phyloP scores from a whole-genome alignment of 352 stramenopile genomes.

The Globisporangium cylindrosporum region DNA sequence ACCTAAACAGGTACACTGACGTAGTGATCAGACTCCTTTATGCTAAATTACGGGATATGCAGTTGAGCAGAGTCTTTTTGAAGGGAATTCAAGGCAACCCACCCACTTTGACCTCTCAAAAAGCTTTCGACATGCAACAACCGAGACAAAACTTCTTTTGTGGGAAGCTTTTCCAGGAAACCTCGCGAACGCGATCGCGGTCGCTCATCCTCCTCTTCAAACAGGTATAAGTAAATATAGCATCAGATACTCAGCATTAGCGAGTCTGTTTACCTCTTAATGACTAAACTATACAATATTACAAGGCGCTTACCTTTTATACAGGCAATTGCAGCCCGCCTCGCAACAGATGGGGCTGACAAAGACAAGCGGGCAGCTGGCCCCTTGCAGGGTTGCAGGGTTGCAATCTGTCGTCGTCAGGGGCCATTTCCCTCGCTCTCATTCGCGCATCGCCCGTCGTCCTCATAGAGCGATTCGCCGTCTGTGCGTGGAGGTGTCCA shows the following conservation, averaged over 20 bases:
- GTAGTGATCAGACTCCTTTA: neutral
- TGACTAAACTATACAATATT: neutral
- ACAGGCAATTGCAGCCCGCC: neutral
- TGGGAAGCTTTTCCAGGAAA: neutral
- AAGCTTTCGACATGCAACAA: neutral
- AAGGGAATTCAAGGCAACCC: neutral
- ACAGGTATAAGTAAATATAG: neutral
- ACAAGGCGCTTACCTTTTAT: neutral
- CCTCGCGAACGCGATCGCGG: conserved; percentile 1
- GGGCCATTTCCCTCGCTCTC: neutral
- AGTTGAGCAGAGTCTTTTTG: neutral
- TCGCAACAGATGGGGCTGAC: neutral
- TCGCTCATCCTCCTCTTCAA: neutral
- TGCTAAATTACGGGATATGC: neutral
- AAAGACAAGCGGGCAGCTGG: neutral
- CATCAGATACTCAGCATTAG: neutral
- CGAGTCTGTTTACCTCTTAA: neutral
- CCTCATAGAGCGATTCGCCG: conserved; percentile 1
- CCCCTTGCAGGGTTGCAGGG: neutral
- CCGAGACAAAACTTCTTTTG: neutral
- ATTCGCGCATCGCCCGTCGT: neutral
- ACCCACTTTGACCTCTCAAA: neutral
- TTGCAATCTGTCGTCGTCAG: neutral
- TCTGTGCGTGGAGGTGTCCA: neutral
- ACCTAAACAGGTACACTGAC: neutral